A percentile compares a stretch with the other conserved stretches of the same genome.
Evolutionary conservation across 805 yeast genomes (phyloP).

Genomic region (Cephaloascus fragrans): DNA sequence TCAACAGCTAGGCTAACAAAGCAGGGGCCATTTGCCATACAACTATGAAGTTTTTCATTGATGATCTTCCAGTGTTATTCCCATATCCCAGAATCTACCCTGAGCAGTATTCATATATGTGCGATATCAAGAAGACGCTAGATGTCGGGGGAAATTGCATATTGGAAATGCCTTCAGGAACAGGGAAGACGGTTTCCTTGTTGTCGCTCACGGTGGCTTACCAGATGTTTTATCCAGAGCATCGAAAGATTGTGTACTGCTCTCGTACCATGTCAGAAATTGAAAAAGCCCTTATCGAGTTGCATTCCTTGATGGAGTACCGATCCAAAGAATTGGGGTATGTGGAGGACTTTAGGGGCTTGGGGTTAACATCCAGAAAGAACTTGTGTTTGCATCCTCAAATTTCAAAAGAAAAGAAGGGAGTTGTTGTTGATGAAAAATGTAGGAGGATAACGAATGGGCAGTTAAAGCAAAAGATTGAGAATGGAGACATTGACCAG

Average conservation of each 20-base stretch:
- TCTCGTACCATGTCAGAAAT: conserved; percentile 99
- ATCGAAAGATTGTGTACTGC: conserved; percentile 88
- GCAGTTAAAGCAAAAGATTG: conserved; percentile 58
- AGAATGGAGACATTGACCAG: conserved; percentile 36
- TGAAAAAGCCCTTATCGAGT: conserved; percentile 91
- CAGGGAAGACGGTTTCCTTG: conserved; percentile 93
- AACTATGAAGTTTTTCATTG: conserved; percentile 90
- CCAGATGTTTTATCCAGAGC: conserved; percentile 92
- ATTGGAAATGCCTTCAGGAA: conserved; percentile 98
- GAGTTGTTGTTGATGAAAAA: conserved; percentile 88
- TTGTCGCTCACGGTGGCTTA: conserved; percentile 89
- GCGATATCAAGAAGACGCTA: conserved; percentile 83
- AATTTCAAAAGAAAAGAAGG: conserved; percentile 82
- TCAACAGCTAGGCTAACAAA: too few species aligned
- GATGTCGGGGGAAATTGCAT: conserved; percentile 97
- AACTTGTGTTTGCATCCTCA: conserved; percentile 87
- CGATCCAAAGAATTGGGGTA: conserved; percentile 76
- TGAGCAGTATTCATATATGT: conserved; percentile 97
- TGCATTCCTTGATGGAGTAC: conserved; percentile 80
- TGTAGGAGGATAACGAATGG: conserved; percentile 95
- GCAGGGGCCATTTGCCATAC: too few species aligned
- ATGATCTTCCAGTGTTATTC: conserved; percentile 89
- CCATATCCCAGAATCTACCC: conserved; percentile 97
- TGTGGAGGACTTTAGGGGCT: conserved; percentile 84
- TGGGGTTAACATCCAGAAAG: conserved; percentile 91